Evolutionary conservation across 192 early-diverging fungal genomes (phyloP).

Genomic region (Rhizophlyctis rosea): DNA sequence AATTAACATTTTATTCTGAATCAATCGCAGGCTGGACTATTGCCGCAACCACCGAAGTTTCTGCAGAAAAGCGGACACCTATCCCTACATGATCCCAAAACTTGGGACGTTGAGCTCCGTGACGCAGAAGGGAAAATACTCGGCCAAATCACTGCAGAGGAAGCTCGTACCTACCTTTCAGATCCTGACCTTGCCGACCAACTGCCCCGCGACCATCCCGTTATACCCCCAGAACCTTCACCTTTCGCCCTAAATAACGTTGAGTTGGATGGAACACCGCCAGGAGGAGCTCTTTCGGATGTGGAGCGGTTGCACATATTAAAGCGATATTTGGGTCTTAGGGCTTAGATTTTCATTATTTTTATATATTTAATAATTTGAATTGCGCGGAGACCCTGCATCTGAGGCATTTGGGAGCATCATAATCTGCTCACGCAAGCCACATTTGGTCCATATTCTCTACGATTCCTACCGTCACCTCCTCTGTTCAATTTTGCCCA

Average conservation of each 20-base stretch:
- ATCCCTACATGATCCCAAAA: conserved; percentile 41
- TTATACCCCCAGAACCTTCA: not conserved
- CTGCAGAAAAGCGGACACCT: conserved; percentile 41
- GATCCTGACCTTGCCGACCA: conserved; percentile 8
- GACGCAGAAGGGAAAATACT: conserved; percentile 21
- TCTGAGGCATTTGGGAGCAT: too few relatives aligned
- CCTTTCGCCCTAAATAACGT: conserved; percentile 21
- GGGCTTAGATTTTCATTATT: too few relatives aligned
- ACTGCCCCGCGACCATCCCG: conserved; percentile 18
- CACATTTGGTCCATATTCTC: too few relatives aligned
- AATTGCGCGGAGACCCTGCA: too few relatives aligned
- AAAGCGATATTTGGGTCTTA: conserved; percentile 31
- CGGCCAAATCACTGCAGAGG: conserved; percentile 18
- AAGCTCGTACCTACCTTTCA: conserved; percentile 18
- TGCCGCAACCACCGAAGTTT: conserved; percentile 59
- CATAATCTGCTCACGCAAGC: too few relatives aligned
- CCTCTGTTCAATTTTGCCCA: too few relatives aligned
- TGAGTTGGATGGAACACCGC: conserved; percentile 31
- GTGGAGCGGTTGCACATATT: conserved; percentile 34
- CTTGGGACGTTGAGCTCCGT: conserved; percentile 43
- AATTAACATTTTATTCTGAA: not conserved
- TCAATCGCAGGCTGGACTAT: conserved; percentile 49
- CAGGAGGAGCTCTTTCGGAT: conserved; percentile 22
- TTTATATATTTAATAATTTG: too few relatives aligned
- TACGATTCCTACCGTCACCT: too few relatives aligned